These are phyloP conservation scores for Centella asiatica DNA, from an alignment of 129 eudicot species.

Conservation along the genomic window DNA sequence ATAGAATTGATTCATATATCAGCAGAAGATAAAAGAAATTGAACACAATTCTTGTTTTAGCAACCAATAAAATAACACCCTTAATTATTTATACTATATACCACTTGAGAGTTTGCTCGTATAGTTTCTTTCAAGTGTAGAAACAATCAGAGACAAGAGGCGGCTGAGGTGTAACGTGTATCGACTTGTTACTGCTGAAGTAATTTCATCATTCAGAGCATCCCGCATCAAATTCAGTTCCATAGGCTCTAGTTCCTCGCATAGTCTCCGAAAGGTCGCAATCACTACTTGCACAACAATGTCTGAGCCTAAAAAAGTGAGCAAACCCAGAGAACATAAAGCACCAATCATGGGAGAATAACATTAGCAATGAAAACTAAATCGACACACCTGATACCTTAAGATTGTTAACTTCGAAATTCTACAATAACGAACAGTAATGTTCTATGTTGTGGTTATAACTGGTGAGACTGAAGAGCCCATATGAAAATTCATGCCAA, in stretches of 20 bases:
- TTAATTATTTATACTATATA: not conserved
- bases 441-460: too few species aligned
- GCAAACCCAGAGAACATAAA: not conserved
- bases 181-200: slow-evolving; percentile 23
- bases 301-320: slow-evolving; percentile 30
- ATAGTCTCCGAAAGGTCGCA: slow-evolving; percentile 45
- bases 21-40: slow-evolving; percentile 2
- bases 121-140: slow-evolving; percentile 38
- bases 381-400: too few species aligned
- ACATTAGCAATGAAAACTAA: not conserved
- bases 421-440: too few species aligned
- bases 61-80: not conserved
- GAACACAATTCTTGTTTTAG: not conserved
- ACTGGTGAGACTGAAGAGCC: too few species aligned
- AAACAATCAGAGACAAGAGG: slow-evolving; percentile 60
- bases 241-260: slow-evolving; percentile 39
- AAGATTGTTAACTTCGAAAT: too few species aligned
- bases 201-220: slow-evolving; percentile 32
- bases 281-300: slow-evolving; percentile 53
- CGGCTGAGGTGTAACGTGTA: slow-evolving; percentile 37
- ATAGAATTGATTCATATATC: not conserved
- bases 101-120: slow-evolving; percentile 48
- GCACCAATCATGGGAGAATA: too few species aligned
- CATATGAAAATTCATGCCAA: too few species aligned
- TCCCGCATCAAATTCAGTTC: slow-evolving; percentile 42